Conservation (phyloP, 2,329 filamentous ascomycete genomes). For the Cladosporium velox region DNA sequence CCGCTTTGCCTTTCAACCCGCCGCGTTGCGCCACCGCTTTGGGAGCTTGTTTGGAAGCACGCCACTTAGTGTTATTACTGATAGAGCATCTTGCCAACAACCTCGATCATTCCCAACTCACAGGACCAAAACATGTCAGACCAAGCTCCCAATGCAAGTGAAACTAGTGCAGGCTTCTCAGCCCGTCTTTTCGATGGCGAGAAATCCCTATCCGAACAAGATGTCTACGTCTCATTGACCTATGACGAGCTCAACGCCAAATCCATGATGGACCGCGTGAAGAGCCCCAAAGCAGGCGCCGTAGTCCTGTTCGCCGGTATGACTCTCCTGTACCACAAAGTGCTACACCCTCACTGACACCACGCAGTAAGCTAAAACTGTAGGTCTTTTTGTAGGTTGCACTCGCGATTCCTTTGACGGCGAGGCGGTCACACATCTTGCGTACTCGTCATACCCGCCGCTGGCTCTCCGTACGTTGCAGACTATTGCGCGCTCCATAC, state of each 20-base stretch:
- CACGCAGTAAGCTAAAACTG: conserved; percentile 31
- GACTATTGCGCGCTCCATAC: conserved; percentile 61
- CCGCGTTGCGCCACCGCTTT: background rate
- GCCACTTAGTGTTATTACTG: background rate
- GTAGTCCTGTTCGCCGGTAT: conserved; percentile 75
- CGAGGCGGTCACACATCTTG: conserved; percentile 71
- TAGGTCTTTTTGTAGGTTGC: conserved; percentile 34
- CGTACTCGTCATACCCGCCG: conserved; percentile 73
- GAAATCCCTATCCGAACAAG: conserved; percentile 34
- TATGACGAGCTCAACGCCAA: conserved; percentile 60
- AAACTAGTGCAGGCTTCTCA: conserved; percentile 5
- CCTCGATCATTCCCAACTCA: background rate
- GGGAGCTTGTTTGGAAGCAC: conserved; percentile 6
- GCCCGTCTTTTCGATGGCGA: conserved; percentile 31
- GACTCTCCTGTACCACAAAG: conserved; percentile 3
- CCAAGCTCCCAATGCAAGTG: background rate
- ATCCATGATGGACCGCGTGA: conserved; percentile 64
- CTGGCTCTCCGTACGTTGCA: conserved; percentile 70
- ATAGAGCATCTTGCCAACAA: background rate
- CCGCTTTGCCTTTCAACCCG: conserved; percentile 3
- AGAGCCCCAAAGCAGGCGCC: conserved; percentile 71
- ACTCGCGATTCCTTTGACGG: conserved; percentile 74
- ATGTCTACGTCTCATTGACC: conserved; percentile 71
- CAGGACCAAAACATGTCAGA: background rate
- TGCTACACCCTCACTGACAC: conserved; percentile 21